Evolutionary conservation across 495 filamentous ascomycete species (phyloP).

Genomic region (Sordaria brevicollis): DNA sequence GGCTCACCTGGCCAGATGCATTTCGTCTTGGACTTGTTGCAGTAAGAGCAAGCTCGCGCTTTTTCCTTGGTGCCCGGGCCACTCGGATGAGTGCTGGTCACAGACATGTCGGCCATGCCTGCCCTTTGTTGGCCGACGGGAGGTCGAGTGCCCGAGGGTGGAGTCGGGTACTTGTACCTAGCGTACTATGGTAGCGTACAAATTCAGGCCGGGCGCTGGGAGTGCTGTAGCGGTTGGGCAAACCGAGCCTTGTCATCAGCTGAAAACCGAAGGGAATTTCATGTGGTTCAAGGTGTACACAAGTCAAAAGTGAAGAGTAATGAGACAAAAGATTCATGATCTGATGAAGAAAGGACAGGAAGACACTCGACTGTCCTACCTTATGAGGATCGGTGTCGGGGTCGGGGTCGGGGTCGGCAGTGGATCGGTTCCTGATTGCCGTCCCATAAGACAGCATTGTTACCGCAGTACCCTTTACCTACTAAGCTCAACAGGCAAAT

Average conservation of each 20-base stretch:
- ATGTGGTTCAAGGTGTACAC: not conserved
- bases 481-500: not conserved
- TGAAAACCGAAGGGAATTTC: not conserved
- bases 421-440: no score
- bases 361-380: not conserved
- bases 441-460: no score
- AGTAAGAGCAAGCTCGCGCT: conserved; percentile 6
- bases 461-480: no score
- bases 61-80: not conserved
- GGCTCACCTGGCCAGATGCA: conserved; percentile 8
- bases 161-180: no score
- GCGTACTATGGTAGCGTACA: no score
- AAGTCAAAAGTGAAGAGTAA: not conserved
- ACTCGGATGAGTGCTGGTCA: not conserved
- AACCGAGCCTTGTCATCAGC: not conserved
- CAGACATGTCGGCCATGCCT: conserved; percentile 1
- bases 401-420: not conserved
- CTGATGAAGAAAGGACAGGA: not conserved
- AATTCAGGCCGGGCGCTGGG: not conserved
- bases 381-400: not conserved
- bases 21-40: conserved; percentile 11
- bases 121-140: not conserved
- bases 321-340: not conserved
- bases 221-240: not conserved
- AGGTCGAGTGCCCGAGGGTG: no score